Percentiles rank a stretch among this genome's conserved stretches.
phyloP scores from a whole-genome alignment of 257 asterid genomes.

The Plantago major region DNA sequence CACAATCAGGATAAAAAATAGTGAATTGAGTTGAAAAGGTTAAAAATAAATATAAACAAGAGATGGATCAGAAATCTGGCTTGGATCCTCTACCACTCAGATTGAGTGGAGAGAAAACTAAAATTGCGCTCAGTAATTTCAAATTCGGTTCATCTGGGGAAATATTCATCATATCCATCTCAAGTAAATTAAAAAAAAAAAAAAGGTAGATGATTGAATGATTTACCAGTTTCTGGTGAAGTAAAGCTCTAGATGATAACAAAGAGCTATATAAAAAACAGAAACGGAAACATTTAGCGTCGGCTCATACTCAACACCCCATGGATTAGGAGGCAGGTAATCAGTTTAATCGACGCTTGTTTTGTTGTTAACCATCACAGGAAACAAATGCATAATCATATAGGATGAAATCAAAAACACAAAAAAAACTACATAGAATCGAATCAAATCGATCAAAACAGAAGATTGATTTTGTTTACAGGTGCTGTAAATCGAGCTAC shows the following conservation, averaged over 20 bases:
- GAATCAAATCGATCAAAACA: too few relatives aligned
- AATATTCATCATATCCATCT: conserved; percentile 60
- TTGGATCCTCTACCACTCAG: conserved; percentile 36
- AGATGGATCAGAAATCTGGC: conserved; percentile 78
- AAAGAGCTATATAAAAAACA: neutral
- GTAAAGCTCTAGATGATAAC: neutral
- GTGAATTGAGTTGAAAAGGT: too few relatives aligned
- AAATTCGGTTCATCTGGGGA: conserved; percentile 94
- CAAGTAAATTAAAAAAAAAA: too few relatives aligned
- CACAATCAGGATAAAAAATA: neutral
- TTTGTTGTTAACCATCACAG: too few relatives aligned
- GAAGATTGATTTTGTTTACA: too few relatives aligned
- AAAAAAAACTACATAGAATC: too few relatives aligned
- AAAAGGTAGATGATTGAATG: neutral
- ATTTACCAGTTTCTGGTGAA: neutral
- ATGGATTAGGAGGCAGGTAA: neutral
- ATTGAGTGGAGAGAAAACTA: conserved; percentile 23
- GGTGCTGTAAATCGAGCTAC: too few relatives aligned
- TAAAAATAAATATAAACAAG: neutral
- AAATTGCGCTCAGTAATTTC: conserved; percentile 77
- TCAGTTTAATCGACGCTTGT: conserved; percentile 5
- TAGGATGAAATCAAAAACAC: too few relatives aligned
- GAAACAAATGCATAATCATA: too few relatives aligned
- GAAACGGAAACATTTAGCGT: neutral
- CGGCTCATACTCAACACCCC: conserved; percentile 1